phyloP scores from a whole-genome alignment of 352 stramenopile species.

The Sclerospora graminicola region DNA sequence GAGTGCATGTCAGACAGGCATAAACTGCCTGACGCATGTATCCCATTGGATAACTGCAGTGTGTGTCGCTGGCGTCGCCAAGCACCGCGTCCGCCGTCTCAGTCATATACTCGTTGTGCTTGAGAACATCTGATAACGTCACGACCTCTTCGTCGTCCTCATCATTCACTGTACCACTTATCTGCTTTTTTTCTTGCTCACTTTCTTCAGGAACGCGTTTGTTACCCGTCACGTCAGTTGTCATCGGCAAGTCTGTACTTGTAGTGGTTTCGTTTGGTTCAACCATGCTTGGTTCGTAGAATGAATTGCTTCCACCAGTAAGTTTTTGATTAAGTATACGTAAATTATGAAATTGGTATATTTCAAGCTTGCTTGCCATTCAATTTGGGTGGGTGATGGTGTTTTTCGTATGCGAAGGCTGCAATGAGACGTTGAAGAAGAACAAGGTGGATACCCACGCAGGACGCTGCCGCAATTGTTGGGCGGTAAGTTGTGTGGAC shows the following conservation, averaged over 20 bases:
- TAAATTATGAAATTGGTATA: not conserved
- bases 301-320: not conserved
- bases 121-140: slow-evolving; percentile 50
- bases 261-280: too few species aligned
- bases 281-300: too few species aligned
- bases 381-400: slow-evolving; percentile 34
- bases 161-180: slow-evolving; percentile 3
- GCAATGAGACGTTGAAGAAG: slow-evolving; percentile 92
- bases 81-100: slow-evolving; percentile 53
- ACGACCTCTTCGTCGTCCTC: slow-evolving; percentile 41
- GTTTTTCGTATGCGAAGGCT: slow-evolving; percentile 83
- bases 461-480: slow-evolving; percentile 78
- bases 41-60: slow-evolving; percentile 61
- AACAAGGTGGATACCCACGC: slow-evolving; percentile 88
- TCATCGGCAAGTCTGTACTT: too few species aligned
- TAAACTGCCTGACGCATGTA: slow-evolving; percentile 62
- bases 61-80: slow-evolving; percentile 40
- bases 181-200: not conserved
- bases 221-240: slow-evolving; percentile 2
- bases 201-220: slow-evolving; percentile 11
- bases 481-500: slow-evolving; percentile 90
- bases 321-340: not conserved
- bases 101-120: slow-evolving; percentile 40
- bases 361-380: not conserved
- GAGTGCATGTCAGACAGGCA: slow-evolving; percentile 63